Percentiles rank a stretch among this genome's conserved stretches.
phyloP scores from a whole-genome alignment of 2,329 filamentous ascomycete genomes.

The Lasiodiplodia sp. region DNA sequence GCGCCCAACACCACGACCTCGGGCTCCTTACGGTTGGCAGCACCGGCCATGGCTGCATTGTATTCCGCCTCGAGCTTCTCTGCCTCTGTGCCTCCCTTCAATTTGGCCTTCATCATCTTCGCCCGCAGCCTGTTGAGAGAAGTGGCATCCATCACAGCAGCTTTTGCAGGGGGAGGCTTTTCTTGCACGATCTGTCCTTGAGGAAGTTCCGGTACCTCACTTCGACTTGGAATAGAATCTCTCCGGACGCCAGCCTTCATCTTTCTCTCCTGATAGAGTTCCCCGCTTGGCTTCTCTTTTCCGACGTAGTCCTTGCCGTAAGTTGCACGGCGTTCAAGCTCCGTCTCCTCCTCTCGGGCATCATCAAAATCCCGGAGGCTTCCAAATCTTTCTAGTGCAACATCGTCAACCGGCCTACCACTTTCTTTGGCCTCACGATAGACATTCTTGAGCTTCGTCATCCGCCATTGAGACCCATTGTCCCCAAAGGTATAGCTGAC shows the following conservation, averaged over 20 bases:
- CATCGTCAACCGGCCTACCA: slow-evolving; percentile 76
- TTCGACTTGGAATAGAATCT: slow-evolving; percentile 18
- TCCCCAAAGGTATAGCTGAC: slow-evolving; percentile 90
- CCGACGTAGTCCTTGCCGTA: slow-evolving; percentile 87
- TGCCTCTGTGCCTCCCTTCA: slow-evolving; percentile 78
- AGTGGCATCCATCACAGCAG: slow-evolving; percentile 73
- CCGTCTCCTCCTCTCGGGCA: slow-evolving; percentile 89
- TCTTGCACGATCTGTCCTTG: slow-evolving; percentile 68
- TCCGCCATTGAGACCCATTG: slow-evolving; percentile 88
- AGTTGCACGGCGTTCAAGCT: slow-evolving; percentile 80
- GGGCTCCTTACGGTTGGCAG: slow-evolving; percentile 62
- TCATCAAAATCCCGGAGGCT: slow-evolving; percentile 87
- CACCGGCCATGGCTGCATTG: slow-evolving; percentile 72
- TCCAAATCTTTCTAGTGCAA: slow-evolving; percentile 84
- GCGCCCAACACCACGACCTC: slow-evolving; percentile 82
- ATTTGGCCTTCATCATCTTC: slow-evolving; percentile 93
- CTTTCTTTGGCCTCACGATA: slow-evolving; percentile 80
- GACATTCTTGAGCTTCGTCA: slow-evolving; percentile 90
- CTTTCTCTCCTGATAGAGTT: slow-evolving; percentile 81
- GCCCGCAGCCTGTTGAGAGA: slow-evolving; percentile 88
- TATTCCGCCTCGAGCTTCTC: slow-evolving; percentile 83
- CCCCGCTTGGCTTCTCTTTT: slow-evolving; percentile 86
- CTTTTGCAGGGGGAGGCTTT: slow-evolving; percentile 55
- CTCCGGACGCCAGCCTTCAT: slow-evolving; percentile 62
- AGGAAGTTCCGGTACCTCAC: slow-evolving; percentile 39